phyloP scores from a whole-genome alignment of 805 yeast species.

The Zygoascus biomembranicola region DNA sequence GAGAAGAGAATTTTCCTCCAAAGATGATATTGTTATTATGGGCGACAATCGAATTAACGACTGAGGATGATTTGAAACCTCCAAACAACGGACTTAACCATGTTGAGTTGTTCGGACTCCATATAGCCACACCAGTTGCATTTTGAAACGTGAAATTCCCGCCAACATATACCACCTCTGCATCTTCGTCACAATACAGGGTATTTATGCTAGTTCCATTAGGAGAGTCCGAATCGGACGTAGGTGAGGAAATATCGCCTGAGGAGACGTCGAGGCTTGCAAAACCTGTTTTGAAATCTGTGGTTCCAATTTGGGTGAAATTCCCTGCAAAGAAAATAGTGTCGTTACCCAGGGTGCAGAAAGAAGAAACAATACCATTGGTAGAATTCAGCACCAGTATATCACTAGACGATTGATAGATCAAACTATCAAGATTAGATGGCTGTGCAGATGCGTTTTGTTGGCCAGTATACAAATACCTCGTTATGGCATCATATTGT shows the following conservation, averaged over 20 bases:
- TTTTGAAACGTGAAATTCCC: conserved; percentile 57
- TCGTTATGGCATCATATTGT: conserved; percentile 31
- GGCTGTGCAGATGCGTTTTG: conserved; percentile 23
- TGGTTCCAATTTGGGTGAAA: conserved; percentile 20
- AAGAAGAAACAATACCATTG: conserved; percentile 14
- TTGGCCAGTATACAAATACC: conserved; percentile 30
- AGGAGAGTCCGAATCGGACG: conserved; percentile 9
- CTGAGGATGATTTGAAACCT: conserved; percentile 61
- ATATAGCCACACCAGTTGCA: conserved; percentile 50
- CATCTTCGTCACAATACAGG: conserved; percentile 40
- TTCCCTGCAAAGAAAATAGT: conserved; percentile 24
- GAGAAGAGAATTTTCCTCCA: conserved; percentile 65
- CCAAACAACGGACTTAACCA: conserved; percentile 53
- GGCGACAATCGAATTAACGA: conserved; percentile 53
- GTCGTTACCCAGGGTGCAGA: conserved; percentile 18
- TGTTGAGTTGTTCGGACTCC: conserved; percentile 39
- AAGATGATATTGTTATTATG: conserved; percentile 48
- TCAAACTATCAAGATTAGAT: conserved; percentile 13
- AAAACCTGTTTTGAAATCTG: conserved; percentile 14
- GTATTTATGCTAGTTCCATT: conserved; percentile 36
- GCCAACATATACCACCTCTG: conserved; percentile 60
- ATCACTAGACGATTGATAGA: conserved; percentile 17
- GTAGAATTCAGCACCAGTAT: conserved; percentile 10
- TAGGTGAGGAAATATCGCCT: conserved; percentile 18
- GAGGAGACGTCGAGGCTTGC: conserved; percentile 22